A percentile compares a stretch with the other conserved stretches of the same genome.
These are phyloP conservation scores for Ilyonectria mors-panacis DNA, from an alignment of 2,329 filamentous ascomycete species.

Conservation along the genomic window DNA sequence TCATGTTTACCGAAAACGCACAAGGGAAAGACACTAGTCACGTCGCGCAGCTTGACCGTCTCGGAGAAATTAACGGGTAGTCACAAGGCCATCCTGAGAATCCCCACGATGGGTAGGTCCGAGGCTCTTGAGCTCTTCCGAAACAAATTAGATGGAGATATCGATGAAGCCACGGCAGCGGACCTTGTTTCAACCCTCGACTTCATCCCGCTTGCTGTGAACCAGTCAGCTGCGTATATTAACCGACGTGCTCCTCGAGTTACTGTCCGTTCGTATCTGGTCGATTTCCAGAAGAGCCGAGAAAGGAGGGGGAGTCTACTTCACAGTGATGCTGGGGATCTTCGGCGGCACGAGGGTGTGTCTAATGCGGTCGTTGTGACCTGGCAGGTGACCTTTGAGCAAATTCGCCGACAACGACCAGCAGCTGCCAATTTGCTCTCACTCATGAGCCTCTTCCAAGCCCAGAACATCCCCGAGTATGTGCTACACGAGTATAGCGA, in stretches of 20 bases:
- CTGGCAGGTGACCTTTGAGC: conserved; percentile 33
- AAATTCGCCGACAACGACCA: conserved; percentile 11
- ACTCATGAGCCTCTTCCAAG: conserved; percentile 39
- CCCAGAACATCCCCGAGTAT: conserved; percentile 21
- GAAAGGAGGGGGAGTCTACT: conserved; percentile 46
- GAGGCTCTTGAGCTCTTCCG: conserved; percentile 32
- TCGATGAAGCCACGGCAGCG: conserved; percentile 2
- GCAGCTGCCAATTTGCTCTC: conserved; percentile 20
- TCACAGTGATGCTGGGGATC: conserved; percentile 41
- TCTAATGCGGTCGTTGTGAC: conserved; percentile 29
- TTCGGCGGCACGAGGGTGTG: conserved; percentile 32
- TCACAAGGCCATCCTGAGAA: conserved; percentile 15
- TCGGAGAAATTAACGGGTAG: conserved; percentile 33
- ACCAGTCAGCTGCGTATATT: conserved; percentile 51
- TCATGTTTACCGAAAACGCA: conserved; percentile 33
- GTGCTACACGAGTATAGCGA: not conserved
- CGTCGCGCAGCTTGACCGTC: conserved; percentile 30
- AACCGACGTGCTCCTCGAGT: conserved; percentile 35
- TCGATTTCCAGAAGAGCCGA: conserved; percentile 48
- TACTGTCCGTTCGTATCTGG: conserved; percentile 50
- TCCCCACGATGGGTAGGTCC: conserved; percentile 30
- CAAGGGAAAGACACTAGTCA: conserved; percentile 37
- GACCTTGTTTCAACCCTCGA: conserved; percentile 44
- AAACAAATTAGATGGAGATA: conserved; percentile 29
- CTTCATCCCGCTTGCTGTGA: conserved; percentile 51